Base-by-base conservation (phyloP, 1,139 yeast genomes). In the Debaryomyces robertsiae region DNA sequence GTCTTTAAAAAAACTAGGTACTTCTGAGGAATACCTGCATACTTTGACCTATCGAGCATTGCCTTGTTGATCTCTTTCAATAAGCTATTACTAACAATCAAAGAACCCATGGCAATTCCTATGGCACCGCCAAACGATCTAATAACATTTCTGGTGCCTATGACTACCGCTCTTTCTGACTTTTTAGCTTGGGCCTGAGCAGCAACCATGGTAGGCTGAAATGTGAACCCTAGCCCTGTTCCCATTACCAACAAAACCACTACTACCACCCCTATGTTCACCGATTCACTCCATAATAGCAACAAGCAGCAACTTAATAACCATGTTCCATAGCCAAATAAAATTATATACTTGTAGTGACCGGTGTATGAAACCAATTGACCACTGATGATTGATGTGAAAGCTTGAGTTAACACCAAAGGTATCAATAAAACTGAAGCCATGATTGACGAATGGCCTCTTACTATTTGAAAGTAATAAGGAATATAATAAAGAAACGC, bases 101-200 rank as follows among this genome's bases (percentile, higher is more conserved):
- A 59, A 0, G 73, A 67, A 14, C 67, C 63, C 2, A 72, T 54
- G 0, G 82, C 79, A 32, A 77, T 57, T 14, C 67, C 67, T 13
- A 60, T 53, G 2, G 83, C 73, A 17, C 82, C 82, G 25, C 84
- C 84, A 39, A 79, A 67, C 1, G 78, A 71, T 45, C 84, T 57
- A 37, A 76, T 48, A 9, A 77, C 74, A 48, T 77, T 78, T 54
- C 84, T 64, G 1, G 79, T 67, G 3, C 81, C 69, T 6, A 78
- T 77, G 9, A 77, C 78, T 9, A 78, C 80, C 0, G 84, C 81
- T 34, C 84, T 57, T 46, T 79, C 82, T 1, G 74, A 62, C 39
- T 68, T 69, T 28, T 54, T 61, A 9, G 79, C 68, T 40, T 77
- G 78, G 0, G 83, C 81, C 53, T 76, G 81, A 2, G 71, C 72